Base-by-base conservation (phyloP, 116 monocot genomes). In the Papilionanthe hybrid region DNA sequence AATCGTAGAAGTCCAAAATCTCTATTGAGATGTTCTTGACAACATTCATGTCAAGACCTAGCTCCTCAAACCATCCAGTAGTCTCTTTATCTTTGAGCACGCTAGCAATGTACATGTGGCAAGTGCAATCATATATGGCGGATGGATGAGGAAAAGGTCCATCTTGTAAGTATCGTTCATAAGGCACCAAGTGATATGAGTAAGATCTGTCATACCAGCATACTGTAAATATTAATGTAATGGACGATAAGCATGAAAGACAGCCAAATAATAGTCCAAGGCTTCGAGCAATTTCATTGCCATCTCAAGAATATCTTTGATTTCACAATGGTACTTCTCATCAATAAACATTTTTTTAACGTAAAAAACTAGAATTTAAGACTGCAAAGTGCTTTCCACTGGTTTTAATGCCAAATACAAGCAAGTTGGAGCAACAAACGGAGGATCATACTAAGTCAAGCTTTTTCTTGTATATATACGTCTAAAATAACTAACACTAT, bases 261-360 rank as follows among this genome's bases (percentile, higher is more conserved):
- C 91, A 86, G 95, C 88, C 45, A 99, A 87, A 85, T 99, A 99
- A 86, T 94, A 99, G 78, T 99, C 98, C 82, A 99, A 91, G 47
- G 98, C 98, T 84, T 99, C 98, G 73, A 99, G 87, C 81, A 99
- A 91, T 77, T 93, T 99, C 98, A 99, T 99, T 88, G 94, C 98
- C 94, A 95, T 99, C 83, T 99, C 98, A 82, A 99, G 98, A 66
- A 99, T 99, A 42, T 95, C 95, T 85, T 99, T 99, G 77, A 94
- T 89, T 89, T 99, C 98, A 86, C 85, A 94, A 1, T 83, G 87
- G 72, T 93, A 93, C 37, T 86, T 99, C 32, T 99, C 94, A 91
- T 95, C 98, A 37, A 89, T 85, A 95, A 95, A 91, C 78, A 86
- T 87, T 85, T 99, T 99, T 63, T 86, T 94, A 48, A 94, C 89